Conservation (phyloP, 2,329 filamentous ascomycete genomes). For the Ophiostoma perfectum region DNA sequence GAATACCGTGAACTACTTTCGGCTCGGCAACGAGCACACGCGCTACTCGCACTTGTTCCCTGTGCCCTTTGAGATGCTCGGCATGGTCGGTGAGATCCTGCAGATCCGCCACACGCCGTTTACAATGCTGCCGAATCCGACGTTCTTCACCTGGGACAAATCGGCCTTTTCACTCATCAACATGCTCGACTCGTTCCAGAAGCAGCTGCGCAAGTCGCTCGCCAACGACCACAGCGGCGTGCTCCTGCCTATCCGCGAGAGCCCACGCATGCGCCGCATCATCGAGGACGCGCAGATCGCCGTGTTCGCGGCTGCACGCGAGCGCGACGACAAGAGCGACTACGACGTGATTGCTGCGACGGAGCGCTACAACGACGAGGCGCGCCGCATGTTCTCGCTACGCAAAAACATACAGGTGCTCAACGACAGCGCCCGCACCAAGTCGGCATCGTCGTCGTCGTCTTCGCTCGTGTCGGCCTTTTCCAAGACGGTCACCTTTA, state of each 20-base stretch:
- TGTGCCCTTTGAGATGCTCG: slow-evolving; percentile 53
- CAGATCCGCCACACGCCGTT: slow-evolving; percentile 48
- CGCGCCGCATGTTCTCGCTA: too few relatives aligned
- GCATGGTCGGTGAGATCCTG: slow-evolving; percentile 49
- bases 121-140: slow-evolving; percentile 53
- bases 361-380: too few relatives aligned
- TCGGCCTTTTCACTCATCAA: slow-evolving; percentile 42
- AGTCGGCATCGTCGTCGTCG: too few relatives aligned
- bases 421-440: too few relatives aligned
- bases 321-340: neutral
- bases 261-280: slow-evolving; percentile 14
- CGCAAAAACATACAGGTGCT: neutral
- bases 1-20: slow-evolving; percentile 45
- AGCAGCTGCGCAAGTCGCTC: neutral
- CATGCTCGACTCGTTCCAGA: slow-evolving; percentile 33
- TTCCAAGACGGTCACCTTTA: neutral
- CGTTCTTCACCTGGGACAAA: slow-evolving; percentile 48
- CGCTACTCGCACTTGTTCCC: slow-evolving; percentile 47
- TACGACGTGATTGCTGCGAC: neutral
- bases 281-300: neutral
- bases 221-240: neutral
- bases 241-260: neutral
- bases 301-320: slow-evolving; percentile 35
- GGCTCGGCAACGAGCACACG: slow-evolving; percentile 31
- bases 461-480: neutral